phyloP scores from a whole-genome alignment of 805 yeast genomes.

The Kluyveromyces dobzhanskii region DNA sequence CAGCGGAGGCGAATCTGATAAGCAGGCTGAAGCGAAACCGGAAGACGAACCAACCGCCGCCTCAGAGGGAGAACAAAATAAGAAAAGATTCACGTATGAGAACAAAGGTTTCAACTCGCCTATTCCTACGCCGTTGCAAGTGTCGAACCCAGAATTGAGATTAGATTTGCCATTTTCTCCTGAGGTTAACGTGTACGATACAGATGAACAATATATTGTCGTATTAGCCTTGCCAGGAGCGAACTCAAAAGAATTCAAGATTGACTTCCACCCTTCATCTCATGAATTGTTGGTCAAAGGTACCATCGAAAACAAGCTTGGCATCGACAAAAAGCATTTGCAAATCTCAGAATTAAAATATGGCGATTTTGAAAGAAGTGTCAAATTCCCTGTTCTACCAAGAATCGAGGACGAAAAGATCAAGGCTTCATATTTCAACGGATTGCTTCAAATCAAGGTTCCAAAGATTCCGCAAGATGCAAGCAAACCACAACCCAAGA shows the following conservation, averaged over 20 bases:
- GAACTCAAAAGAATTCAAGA: slow-evolving; percentile 40
- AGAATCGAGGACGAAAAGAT: slow-evolving; percentile 45
- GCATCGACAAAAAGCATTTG: slow-evolving; percentile 32
- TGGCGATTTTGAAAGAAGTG: slow-evolving; percentile 49
- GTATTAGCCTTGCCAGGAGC: slow-evolving; percentile 55
- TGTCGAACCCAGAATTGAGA: slow-evolving; percentile 37
- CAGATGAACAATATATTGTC: slow-evolving; percentile 36
- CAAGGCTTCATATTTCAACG: slow-evolving; percentile 45
- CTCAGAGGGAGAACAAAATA: background rate
- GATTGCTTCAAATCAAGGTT: slow-evolving; percentile 42
- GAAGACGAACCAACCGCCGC: slow-evolving; percentile 3
- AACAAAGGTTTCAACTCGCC: slow-evolving; percentile 25
- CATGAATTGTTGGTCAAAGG: slow-evolving; percentile 48
- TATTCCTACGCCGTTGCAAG: slow-evolving; percentile 34
- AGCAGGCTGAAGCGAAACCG: slow-evolving; percentile 5
- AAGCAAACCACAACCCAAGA: slow-evolving; percentile 33
- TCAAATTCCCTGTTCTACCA: slow-evolving; percentile 48
- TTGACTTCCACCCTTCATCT: slow-evolving; percentile 52
- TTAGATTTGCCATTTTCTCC: slow-evolving; percentile 46
- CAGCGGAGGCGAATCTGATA: slow-evolving; percentile 6
- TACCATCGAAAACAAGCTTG: slow-evolving; percentile 32
- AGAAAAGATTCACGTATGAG: slow-evolving; percentile 12
- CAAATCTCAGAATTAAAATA: slow-evolving; percentile 47
- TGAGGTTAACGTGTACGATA: slow-evolving; percentile 49
- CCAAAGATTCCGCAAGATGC: slow-evolving; percentile 36